Evolutionary conservation across 2,329 filamentous ascomycete species (phyloP), one percentile per base, ranked within the genome.

Genomic region (Fusarium brevicatenulatum): DNA sequence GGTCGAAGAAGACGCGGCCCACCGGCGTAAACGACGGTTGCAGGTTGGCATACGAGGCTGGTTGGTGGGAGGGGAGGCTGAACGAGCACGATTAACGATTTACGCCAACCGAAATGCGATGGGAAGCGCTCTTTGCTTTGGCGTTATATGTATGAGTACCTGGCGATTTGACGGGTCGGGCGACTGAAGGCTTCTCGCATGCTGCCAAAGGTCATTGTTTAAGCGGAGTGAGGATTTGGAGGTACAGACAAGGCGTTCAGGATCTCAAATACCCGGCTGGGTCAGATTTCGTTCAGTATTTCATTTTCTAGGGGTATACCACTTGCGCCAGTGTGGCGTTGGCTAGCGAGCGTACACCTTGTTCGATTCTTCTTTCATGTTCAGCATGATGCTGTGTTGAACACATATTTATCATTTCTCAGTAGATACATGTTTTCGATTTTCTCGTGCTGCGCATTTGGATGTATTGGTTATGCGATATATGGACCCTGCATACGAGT

Each of bases 1-100:
- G 94, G 95, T 37, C 88, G 95, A 70, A 88, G 95, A 79, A 88
- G 94, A 79, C 88, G 94, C 71, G 89, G 88, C 43, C 84, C 80
- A 63, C 81, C 83, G 57, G 68, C 71, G 52, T 82, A 75, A 74
- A 52, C 30, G 53, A 47, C 36, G 43, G 8, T 19, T 40, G 15
- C 43, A 40, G 44, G 37, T 49, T 42, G 54, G 19, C 25, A 52
- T 44, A 53, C 21, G n/a, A 49, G 25, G 28, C 21, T 44, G 63
- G 42, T 23, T 39, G 36, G 40, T 18, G 30, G 11, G n/a, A 19
- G 52, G 21, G 28, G 53, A 23, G 36, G 60, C 34, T 52, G 32
- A 37, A 42, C 42, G 39, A 39, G 40, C 32, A 64, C 34, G 54
- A 68, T 49, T 52, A 63, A 72, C 34, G 68, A 65, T 40, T 66